Percentiles rank a stretch among this genome's conserved stretches.
Evolutionary conservation across 2,329 filamentous ascomycete species (phyloP).

Genomic region (Hypoxylon sp.): DNA sequence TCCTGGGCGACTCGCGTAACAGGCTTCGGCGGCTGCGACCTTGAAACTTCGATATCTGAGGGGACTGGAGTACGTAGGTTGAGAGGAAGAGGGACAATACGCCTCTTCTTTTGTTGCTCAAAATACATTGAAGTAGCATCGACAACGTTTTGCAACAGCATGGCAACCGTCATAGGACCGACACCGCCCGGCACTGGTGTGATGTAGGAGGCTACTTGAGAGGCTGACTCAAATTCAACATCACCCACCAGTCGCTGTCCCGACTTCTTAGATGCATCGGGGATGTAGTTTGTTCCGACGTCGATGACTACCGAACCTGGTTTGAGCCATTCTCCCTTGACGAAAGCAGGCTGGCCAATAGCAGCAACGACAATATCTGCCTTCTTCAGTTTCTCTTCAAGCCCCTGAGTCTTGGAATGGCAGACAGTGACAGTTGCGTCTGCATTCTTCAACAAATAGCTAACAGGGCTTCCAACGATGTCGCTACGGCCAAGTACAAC

Average conservation of each 20-base stretch:
- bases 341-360: constrained; percentile 87
- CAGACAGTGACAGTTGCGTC: constrained; percentile 97
- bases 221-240: constrained; percentile 89
- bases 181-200: constrained; percentile 97
- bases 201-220: constrained; percentile 88
- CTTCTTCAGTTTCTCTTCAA: constrained; percentile 79
- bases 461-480: constrained; percentile 97
- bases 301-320: constrained; percentile 95
- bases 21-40: constrained; percentile 89
- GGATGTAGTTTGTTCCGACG: constrained; percentile 96
- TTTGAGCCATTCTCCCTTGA: constrained; percentile 97
- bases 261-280: constrained; percentile 90
- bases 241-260: constrained; percentile 94
- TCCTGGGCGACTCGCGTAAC: constrained; percentile 88
- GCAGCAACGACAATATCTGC: constrained; percentile 94
- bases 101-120: constrained; percentile 83
- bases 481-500: constrained; percentile 96
- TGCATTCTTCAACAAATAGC: constrained; percentile 93
- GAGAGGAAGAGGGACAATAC: constrained; percentile 84
- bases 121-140: constrained; percentile 86
- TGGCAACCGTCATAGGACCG: constrained; percentile 98
- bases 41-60: constrained; percentile 94
- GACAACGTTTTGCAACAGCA: constrained; percentile 96
- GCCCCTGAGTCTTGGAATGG: constrained; percentile 85
- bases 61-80: constrained; percentile 85